Percentiles rank a stretch among this genome's conserved stretches.
Conservation (phyloP, 2,329 filamentous ascomycete species). For the Chrysosporium queenslandicum region DNA sequence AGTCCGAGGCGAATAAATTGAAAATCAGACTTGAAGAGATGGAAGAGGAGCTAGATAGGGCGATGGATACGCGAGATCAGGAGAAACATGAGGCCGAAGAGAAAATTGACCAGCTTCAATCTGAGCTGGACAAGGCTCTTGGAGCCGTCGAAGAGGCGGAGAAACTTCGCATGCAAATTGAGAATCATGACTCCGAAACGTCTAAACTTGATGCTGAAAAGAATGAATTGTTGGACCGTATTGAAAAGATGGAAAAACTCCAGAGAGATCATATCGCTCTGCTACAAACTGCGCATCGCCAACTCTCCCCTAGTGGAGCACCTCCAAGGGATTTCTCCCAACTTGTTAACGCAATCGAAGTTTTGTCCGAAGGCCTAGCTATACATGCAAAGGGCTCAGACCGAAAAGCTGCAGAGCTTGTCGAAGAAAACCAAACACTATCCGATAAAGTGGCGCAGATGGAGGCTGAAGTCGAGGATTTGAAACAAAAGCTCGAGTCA, state of each 20-base stretch:
- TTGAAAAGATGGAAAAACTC: conserved; percentile 44
- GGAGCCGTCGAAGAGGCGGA: conserved; percentile 49
- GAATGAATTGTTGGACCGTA: conserved; percentile 43
- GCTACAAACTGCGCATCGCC: conserved; percentile 50
- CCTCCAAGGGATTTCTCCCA: conserved; percentile 49
- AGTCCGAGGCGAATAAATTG: conserved; percentile 66
- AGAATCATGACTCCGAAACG: conserved; percentile 30
- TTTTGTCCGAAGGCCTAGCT: conserved; percentile 48
- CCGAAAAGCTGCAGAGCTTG: conserved; percentile 50
- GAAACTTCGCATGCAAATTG: conserved; percentile 48
- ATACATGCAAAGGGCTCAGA: conserved; percentile 53
- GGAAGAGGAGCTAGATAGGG: conserved; percentile 82
- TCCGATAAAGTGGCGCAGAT: conserved; percentile 47
- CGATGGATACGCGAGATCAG: conserved; percentile 72
- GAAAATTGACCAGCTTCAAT: conserved; percentile 56
- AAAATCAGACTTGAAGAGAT: conserved; percentile 73
- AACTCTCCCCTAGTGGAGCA: conserved; percentile 46
- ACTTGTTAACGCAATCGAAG: conserved; percentile 52
- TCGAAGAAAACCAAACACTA: conserved; percentile 53
- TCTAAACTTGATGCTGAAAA: conserved; percentile 28
- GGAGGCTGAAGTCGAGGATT: conserved; percentile 47
- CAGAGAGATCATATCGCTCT: conserved; percentile 45
- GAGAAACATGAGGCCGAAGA: conserved; percentile 63
- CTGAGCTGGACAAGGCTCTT: conserved; percentile 56
- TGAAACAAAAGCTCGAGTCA: conserved; percentile 44